Percentiles rank a stretch among this genome's conserved stretches.
These are phyloP conservation scores for Dothideomycetes sp. DNA, from an alignment of 2,329 filamentous ascomycete species.

Conservation along the genomic window DNA sequence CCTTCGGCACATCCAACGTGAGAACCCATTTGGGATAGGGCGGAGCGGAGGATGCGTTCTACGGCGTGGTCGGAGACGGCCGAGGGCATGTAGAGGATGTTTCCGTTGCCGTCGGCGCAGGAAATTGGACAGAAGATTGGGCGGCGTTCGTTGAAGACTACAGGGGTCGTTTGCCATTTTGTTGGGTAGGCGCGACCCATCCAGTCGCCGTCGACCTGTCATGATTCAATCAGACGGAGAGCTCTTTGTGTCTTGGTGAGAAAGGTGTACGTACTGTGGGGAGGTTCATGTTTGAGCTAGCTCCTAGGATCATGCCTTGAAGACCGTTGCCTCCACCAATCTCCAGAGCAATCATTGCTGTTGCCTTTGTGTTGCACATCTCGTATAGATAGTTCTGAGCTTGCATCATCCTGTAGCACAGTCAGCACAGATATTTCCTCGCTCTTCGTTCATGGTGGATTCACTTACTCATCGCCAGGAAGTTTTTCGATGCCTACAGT, in stretches of 20 bases:
- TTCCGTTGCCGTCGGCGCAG: constrained; percentile 35
- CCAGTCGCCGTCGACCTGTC: constrained; percentile 39
- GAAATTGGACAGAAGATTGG: constrained; percentile 32
- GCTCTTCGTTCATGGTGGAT: not conserved
- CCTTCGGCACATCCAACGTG: constrained; percentile 29
- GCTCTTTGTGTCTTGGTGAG: no score
- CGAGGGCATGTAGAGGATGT: constrained; percentile 31
- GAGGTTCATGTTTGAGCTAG: constrained; percentile 31
- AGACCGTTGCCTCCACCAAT: constrained; percentile 41
- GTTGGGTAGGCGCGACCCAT: constrained; percentile 43
- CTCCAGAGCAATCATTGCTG: constrained; percentile 33
- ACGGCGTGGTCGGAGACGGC: constrained; percentile 31
- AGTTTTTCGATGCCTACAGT: constrained; percentile 35
- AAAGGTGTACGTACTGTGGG: constrained; percentile 22
- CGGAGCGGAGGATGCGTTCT: constrained; percentile 30
- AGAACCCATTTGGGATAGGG: constrained; percentile 29
- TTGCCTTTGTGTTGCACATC: constrained; percentile 26
- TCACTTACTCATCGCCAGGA: constrained; percentile 30
- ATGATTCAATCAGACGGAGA: no score
- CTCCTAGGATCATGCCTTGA: constrained; percentile 30
- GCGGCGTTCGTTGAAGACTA: constrained; percentile 32
- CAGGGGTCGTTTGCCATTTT: constrained; percentile 35
- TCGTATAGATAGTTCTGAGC: constrained; percentile 29
- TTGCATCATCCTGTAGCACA: constrained; percentile 27
- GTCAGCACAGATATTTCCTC: not conserved